Evolutionary conservation across 768 basidiomycete genomes (phyloP).

Genomic region (Trametes villosa): DNA sequence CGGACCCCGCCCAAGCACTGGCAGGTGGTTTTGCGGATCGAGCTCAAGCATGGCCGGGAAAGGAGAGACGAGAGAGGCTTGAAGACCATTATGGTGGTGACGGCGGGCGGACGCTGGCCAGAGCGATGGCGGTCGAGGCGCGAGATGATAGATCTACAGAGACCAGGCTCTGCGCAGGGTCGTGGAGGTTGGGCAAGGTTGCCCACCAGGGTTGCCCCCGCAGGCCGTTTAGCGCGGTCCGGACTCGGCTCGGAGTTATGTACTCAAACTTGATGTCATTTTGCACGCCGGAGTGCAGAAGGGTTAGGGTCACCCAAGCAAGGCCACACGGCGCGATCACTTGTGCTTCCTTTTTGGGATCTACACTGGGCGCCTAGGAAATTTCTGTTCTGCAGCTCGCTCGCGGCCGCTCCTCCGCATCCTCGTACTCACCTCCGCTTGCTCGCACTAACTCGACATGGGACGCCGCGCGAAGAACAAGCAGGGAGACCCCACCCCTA

Average conservation of each 20-base stretch:
- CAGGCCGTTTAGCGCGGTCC: background rate
- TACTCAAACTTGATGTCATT: conserved; percentile 1
- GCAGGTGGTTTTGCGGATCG: background rate
- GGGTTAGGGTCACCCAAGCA: conserved; percentile 8
- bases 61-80: conserved; percentile 7
- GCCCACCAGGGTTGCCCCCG: too few species aligned
- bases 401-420: background rate
- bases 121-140: background rate
- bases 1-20: background rate
- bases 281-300: background rate
- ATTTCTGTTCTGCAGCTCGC: conserved; percentile 16
- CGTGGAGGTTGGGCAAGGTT: background rate
- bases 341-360: conserved; percentile 6
- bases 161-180: background rate
- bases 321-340: conserved; percentile 4
- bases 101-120: background rate
- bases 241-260: background rate
- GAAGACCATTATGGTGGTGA: conserved; percentile 3
- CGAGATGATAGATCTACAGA: background rate
- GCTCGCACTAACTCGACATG: conserved; percentile 48
- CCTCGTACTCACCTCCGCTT: background rate
- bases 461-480: conserved; percentile 87
- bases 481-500: conserved; percentile 69
- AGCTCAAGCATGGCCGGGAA: conserved; percentile 8
- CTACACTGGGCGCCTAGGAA: conserved; percentile 22